Percentiles rank a stretch among this genome's conserved stretches.
Conservation (phyloP, 2,329 filamentous ascomycete species). For the Fusarium incarnatum region DNA sequence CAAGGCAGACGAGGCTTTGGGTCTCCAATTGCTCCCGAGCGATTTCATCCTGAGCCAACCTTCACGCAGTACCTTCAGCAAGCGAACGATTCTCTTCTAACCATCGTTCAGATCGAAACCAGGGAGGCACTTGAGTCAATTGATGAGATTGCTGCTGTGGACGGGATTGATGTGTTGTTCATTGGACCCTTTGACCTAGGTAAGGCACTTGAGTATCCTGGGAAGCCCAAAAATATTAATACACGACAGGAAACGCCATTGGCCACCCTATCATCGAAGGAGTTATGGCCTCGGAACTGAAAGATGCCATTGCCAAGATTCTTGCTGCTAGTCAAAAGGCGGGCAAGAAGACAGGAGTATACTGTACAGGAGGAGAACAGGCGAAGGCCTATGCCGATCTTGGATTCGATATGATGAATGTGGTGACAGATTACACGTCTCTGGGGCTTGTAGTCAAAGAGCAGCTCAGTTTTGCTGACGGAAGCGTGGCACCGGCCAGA, state of each 20-base stretch:
- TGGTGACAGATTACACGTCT: constrained; percentile 66
- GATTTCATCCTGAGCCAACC: constrained; percentile 57
- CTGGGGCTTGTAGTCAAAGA: constrained; percentile 59
- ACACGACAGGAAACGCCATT: constrained; percentile 64
- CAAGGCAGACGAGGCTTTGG: constrained; percentile 62
- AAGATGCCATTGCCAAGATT: constrained; percentile 68
- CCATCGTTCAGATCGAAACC: constrained; percentile 77
- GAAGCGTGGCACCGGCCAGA: constrained; percentile 52
- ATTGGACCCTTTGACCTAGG: constrained; percentile 75
- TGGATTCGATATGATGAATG: constrained; percentile 72
- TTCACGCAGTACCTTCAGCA: constrained; percentile 62
- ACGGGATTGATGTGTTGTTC: constrained; percentile 72
- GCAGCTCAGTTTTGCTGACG: constrained; percentile 61
- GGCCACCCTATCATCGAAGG: constrained; percentile 71
- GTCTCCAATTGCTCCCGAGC: constrained; percentile 59
- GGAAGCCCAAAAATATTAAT: constrained; percentile 9
- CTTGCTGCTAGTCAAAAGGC: constrained; percentile 68
- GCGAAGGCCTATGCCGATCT: constrained; percentile 65
- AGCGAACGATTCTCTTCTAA: constrained; percentile 65
- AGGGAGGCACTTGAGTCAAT: constrained; percentile 69
- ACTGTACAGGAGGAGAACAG: constrained; percentile 66
- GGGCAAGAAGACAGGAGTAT: constrained; percentile 75
- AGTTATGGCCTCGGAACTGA: constrained; percentile 68
- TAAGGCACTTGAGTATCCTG: neutral
- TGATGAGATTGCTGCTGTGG: constrained; percentile 70